phyloP scores from a whole-genome alignment of 805 yeast genomes.

The Lipomyces sp. region DNA sequence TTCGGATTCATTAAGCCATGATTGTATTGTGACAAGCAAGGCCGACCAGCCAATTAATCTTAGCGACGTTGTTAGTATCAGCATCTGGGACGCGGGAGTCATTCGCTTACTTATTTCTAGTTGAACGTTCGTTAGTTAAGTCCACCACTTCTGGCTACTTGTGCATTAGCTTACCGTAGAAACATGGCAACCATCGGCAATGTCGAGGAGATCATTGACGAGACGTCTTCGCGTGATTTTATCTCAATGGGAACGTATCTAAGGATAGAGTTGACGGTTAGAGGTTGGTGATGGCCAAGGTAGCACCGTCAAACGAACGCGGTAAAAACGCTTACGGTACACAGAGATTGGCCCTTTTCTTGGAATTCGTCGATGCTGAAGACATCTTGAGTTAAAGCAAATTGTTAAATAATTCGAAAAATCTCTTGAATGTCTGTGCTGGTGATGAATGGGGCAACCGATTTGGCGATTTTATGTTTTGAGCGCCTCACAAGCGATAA shows the following conservation, averaged over 20 bases:
- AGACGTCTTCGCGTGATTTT: constrained; percentile 19
- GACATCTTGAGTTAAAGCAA: neutral
- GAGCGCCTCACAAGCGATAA: no score
- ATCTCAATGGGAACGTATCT: constrained; percentile 17
- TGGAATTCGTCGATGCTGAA: constrained; percentile 8
- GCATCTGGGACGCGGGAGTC: neutral
- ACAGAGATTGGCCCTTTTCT: constrained; percentile 19
- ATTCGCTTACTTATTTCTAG: constrained; percentile 3
- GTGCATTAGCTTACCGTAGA: constrained; percentile 18
- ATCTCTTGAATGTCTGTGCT: neutral
- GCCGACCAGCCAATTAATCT: constrained; percentile 34
- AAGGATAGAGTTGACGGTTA: neutral
- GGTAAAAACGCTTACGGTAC: constrained; percentile 12
- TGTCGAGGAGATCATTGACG: constrained; percentile 23
- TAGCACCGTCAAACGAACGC: no score
- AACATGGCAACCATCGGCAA: constrained; percentile 37
- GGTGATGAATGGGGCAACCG: no score
- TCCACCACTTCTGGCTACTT: neutral
- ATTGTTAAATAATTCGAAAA: neutral
- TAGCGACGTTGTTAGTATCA: neutral
- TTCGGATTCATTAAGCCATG: constrained; percentile 35
- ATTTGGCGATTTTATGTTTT: no score
- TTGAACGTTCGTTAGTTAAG: neutral
- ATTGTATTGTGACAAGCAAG: constrained; percentile 30
- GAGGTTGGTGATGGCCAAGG: no score